These are phyloP conservation scores for Luffa acutangula DNA, from an alignment of 306 rosid genomes.

Conservation along the genomic window DNA sequence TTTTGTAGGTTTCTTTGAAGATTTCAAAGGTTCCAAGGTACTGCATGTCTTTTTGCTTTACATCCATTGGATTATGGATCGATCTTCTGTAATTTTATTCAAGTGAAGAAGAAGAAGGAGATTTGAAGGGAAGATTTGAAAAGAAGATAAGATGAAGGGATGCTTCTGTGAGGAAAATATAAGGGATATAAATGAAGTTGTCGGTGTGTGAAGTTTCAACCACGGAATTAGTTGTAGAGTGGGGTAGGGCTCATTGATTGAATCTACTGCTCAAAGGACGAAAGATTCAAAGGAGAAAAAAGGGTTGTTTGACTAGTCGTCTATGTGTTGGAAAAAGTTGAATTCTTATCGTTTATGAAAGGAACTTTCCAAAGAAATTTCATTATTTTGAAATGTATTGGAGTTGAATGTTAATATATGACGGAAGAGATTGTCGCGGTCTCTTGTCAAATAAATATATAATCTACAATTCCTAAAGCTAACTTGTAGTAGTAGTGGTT, in stretches of 20 bases:
- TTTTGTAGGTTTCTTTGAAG: constrained; percentile 12
- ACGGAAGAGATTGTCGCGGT: no score
- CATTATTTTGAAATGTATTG: background rate
- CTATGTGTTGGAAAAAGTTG: background rate
- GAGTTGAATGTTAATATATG: no score
- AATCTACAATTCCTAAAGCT: no score
- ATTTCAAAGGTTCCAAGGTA: constrained; percentile 20
- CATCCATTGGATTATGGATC: background rate
- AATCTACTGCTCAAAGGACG: background rate
- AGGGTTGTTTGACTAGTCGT: background rate
- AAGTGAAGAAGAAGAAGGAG: background rate
- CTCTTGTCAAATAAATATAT: no score
- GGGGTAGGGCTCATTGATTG: background rate
- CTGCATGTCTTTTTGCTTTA: constrained; percentile 10
- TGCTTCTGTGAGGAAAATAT: background rate
- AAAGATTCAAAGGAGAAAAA: background rate
- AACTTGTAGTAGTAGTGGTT: no score
- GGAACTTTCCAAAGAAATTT: background rate
- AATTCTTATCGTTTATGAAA: no score
- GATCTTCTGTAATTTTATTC: background rate
- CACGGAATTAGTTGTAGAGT: background rate
- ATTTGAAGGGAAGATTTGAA: background rate
- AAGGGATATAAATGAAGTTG: background rate
- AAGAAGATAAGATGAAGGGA: background rate
- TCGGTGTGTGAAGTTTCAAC: background rate